Base-by-base conservation (phyloP, 202 grass and related monocot species). In the Panicum virgatum region DNA sequence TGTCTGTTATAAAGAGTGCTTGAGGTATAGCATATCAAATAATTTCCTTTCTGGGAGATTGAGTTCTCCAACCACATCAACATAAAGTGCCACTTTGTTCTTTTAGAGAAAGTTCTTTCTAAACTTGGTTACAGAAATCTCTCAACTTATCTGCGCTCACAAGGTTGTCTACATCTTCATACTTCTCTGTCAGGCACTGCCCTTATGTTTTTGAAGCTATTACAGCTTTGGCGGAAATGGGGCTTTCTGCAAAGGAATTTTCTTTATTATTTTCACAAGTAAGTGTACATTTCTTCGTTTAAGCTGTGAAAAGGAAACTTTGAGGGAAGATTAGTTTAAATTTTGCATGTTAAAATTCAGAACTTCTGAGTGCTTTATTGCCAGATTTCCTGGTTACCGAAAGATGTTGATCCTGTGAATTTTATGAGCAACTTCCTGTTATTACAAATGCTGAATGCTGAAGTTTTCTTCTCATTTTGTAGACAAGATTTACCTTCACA, bases 1-100 rank as follows among this genome's bases (percentile, higher is more conserved):
- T 65, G 83, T 90, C 73, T 98, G 96, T 84, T 98, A 98, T 74
- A 98, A 98, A 86, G 96, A 98, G 77, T 98, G 92, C 73, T 85
- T 94, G 86, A 98, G 95, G 95, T 98, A 73, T 65, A 44, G 20
- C 32, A 39, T 52, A 44, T 83, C 44, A 65, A 91, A 86, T 12
- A 43, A 42, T 71, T 83, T 79, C 7, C 47, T 76, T 70, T 50
- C 25, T 75, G 52, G 7, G 37, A 60, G 60, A 25, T 63, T 80
- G 45, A 51, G 51, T 43, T 82, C 32, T 83, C 27, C 50, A 83
- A 78, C 27, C 22, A 23, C 38, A 56, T 67, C 1, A 10, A 26
- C 51, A 58, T 72, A 48, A 16, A 45, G 38, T 16, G 3, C 7
- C 47, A 44, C 15, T 27, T 81, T 66, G n/a, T 20, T 78, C 53